phyloP scores from a whole-genome alignment of 331 rosid genomes.

The Phaseolus coccineus region DNA sequence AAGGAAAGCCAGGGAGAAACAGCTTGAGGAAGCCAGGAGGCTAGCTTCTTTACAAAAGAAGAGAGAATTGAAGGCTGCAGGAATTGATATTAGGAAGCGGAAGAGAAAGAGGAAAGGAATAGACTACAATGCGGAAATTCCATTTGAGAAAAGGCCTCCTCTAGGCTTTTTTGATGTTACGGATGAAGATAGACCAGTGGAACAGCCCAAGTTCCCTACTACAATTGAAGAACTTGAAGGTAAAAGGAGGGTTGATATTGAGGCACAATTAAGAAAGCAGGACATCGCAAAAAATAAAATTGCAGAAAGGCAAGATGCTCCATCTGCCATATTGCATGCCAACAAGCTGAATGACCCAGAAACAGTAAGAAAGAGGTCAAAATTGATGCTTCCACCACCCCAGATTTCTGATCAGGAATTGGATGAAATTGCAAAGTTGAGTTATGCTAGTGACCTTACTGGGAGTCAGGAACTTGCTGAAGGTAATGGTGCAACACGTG shows the following conservation, averaged over 20 bases:
- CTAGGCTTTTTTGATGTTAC: constrained; percentile 83
- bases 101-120: constrained; percentile 92
- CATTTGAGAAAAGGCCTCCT: constrained; percentile 93
- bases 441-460: constrained; percentile 83
- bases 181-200: constrained; percentile 78
- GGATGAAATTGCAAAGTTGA: constrained; percentile 92
- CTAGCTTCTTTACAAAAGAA: constrained; percentile 92
- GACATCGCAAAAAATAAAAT: constrained; percentile 86
- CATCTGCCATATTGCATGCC: constrained; percentile 86
- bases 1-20: constrained; percentile 87
- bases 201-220: constrained; percentile 76
- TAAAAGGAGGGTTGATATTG: constrained; percentile 77
- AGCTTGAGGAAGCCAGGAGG: constrained; percentile 95
- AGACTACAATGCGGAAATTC: constrained; percentile 89
- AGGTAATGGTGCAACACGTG: constrained; percentile 83
- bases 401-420: constrained; percentile 90
- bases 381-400: constrained; percentile 94
- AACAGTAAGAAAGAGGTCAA: constrained; percentile 86
- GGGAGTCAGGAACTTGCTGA: constrained; percentile 73
- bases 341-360: constrained; percentile 92
- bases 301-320: constrained; percentile 87
- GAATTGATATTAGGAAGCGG: constrained; percentile 81
- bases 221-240: constrained; percentile 96
- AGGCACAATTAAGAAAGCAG: constrained; percentile 86
- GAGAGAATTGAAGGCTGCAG: constrained; percentile 93